Percentiles rank a stretch among this genome's conserved stretches.
Conservation (phyloP, 1,284 basidiomycete species). For the Ustilago bromivora region DNA sequence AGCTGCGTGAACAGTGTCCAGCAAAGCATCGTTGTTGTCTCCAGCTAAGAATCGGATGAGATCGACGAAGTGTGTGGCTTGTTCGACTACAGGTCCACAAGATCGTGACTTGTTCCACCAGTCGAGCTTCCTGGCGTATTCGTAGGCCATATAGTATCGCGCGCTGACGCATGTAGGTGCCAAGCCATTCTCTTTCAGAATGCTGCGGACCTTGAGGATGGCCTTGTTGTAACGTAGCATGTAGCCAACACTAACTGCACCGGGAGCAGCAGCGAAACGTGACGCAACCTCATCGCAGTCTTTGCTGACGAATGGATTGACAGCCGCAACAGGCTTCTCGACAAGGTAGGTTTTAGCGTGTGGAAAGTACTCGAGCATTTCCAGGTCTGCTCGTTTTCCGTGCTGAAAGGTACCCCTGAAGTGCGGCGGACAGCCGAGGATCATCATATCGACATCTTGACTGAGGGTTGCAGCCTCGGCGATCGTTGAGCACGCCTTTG, state of each 20-base stretch:
- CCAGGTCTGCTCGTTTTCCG: constrained; percentile 34
- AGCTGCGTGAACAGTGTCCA: constrained; percentile 30
- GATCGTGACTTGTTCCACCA: constrained; percentile 56
- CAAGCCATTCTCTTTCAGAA: constrained; percentile 25
- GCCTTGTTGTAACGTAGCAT: constrained; percentile 50
- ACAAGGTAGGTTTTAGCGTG: constrained; percentile 44
- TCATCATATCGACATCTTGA: constrained; percentile 40
- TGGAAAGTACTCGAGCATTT: constrained; percentile 30
- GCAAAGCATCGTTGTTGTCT: constrained; percentile 20
- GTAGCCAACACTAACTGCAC: constrained; percentile 55
- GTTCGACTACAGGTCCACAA: constrained; percentile 67
- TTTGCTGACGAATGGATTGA: constrained; percentile 27
- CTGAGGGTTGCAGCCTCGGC: constrained; percentile 8
- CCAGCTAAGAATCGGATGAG: constrained; percentile 54
- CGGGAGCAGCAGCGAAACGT: constrained; percentile 8
- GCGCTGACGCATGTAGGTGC: constrained; percentile 43
- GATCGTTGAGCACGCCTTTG: constrained; percentile 3
- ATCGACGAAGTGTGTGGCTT: constrained; percentile 66
- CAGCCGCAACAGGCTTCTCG: constrained; percentile 64
- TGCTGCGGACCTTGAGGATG: constrained; percentile 27
- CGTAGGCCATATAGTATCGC: constrained; percentile 63
- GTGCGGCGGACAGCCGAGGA: constrained; percentile 46
- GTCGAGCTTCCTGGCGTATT: constrained; percentile 44
- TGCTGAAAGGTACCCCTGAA: constrained; percentile 30
- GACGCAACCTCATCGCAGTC: constrained; percentile 39